Conservation (phyloP, 2,329 filamentous ascomycete species). For the Pyrenochaeta sp. region DNA sequence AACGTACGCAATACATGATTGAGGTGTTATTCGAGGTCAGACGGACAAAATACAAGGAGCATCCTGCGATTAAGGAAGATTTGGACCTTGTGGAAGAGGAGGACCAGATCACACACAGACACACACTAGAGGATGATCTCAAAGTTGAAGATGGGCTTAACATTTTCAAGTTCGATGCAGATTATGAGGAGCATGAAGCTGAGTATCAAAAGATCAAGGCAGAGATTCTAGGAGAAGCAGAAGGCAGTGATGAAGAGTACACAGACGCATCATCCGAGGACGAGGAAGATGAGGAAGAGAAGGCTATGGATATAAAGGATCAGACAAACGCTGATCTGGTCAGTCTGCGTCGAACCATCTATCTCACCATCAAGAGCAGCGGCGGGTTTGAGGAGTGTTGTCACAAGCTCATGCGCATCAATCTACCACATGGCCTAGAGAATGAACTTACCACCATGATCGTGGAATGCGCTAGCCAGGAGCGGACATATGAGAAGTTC, state of each 20-base stretch:
- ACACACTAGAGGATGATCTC: constrained; percentile 78
- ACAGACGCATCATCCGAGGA: constrained; percentile 73
- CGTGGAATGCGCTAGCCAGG: constrained; percentile 94
- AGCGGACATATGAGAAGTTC: constrained; percentile 97
- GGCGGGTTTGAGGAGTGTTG: constrained; percentile 96
- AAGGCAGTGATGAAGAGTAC: constrained; percentile 70
- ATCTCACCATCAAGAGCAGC: constrained; percentile 96
- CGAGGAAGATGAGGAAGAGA: constrained; percentile 79
- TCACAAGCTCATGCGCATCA: constrained; percentile 92
- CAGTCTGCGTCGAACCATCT: constrained; percentile 91
- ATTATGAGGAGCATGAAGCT: constrained; percentile 91
- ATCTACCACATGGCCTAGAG: constrained; percentile 85
- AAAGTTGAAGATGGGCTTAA: constrained; percentile 87
- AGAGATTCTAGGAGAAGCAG: constrained; percentile 85
- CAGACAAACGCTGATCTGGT: constrained; percentile 96
- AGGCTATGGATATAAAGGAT: constrained; percentile 94
- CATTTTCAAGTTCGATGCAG: constrained; percentile 90
- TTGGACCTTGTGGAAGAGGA: constrained; percentile 96
- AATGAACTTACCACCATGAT: constrained; percentile 95
- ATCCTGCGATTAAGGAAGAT: constrained; percentile 89
- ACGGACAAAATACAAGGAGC: constrained; percentile 96
- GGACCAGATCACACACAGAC: constrained; percentile 92
- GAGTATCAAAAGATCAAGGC: constrained; percentile 90
- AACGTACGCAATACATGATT: constrained; percentile 99
- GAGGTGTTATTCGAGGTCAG: constrained; percentile 96